Conservation (phyloP, 148 eudicot genomes). For the Persicaria tinctoria region DNA sequence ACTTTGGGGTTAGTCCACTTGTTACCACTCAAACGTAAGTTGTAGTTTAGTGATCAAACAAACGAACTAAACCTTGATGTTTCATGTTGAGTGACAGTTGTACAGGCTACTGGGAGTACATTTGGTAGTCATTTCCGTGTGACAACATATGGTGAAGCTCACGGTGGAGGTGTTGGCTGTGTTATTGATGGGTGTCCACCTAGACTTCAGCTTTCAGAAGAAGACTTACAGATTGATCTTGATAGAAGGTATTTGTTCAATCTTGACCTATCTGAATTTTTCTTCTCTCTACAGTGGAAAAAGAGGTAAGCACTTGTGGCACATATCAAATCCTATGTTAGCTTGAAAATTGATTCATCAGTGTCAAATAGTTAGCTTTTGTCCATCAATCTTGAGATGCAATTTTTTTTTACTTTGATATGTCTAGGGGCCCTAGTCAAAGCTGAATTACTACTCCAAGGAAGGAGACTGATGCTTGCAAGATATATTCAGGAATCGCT, state of each 20-base stretch:
- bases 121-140: conserved; percentile 80
- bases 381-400: neutral
- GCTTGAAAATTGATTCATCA: neutral
- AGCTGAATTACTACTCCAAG: conserved; percentile 97
- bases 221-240: conserved; percentile 77
- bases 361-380: neutral
- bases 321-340: neutral
- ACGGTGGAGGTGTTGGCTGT: conserved; percentile 95
- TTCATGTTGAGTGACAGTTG: conserved; percentile 36
- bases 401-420: conserved; percentile 12
- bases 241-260: conserved; percentile 61
- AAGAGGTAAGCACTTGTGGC: neutral
- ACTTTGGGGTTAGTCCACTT: no score
- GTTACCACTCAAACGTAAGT: neutral
- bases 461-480: conserved; percentile 94
- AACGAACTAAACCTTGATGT: neutral
- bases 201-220: conserved; percentile 68
- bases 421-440: conserved; percentile 92
- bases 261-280: neutral
- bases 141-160: conserved; percentile 93
- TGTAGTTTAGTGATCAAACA: neutral
- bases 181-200: conserved; percentile 94
- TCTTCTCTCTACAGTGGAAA: neutral
- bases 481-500: conserved; percentile 72
- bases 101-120: conserved; percentile 75